phyloP scores from a whole-genome alignment of 2,329 filamentous ascomycete species.

The Phoma sp. region DNA sequence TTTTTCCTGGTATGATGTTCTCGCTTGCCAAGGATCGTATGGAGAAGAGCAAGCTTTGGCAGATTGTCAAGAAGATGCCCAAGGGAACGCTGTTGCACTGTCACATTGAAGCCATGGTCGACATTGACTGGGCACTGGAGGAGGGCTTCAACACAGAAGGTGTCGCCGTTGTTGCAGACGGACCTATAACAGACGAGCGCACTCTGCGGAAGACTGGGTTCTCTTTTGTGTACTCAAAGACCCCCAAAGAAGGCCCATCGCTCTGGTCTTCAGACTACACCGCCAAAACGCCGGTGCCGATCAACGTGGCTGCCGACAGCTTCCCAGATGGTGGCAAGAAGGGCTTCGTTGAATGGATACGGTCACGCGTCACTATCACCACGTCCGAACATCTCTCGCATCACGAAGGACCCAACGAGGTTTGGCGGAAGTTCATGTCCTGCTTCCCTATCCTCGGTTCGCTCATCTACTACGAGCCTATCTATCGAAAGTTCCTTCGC shows the following conservation, averaged over 20 bases:
- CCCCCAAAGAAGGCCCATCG: constrained; percentile 51
- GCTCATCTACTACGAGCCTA: constrained; percentile 88
- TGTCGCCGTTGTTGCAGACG: constrained; percentile 72
- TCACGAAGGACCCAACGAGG: constrained; percentile 81
- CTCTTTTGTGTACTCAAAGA: constrained; percentile 63
- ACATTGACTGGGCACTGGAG: constrained; percentile 80
- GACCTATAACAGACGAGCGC: constrained; percentile 62
- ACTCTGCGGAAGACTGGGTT: constrained; percentile 65
- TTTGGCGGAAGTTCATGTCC: constrained; percentile 82
- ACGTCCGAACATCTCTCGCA: constrained; percentile 77
- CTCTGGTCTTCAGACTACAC: constrained; percentile 75
- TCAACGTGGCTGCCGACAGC: constrained; percentile 69
- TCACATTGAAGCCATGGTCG: constrained; percentile 90
- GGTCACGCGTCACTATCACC: constrained; percentile 74
- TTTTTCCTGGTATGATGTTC: constrained; percentile 95
- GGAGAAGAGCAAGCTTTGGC: constrained; percentile 84
- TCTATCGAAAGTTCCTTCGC: constrained; percentile 78
- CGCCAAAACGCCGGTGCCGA: constrained; percentile 64
- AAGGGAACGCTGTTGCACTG: constrained; percentile 88
- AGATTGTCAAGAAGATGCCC: constrained; percentile 83
- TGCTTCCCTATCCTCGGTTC: constrained; percentile 77
- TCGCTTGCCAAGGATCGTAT: constrained; percentile 83
- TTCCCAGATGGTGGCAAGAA: constrained; percentile 76
- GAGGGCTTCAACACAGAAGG: constrained; percentile 75
- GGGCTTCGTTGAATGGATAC: constrained; percentile 81